phyloP scores from a whole-genome alignment of 164 flowering plant species.

The Protea cynaroides region DNA sequence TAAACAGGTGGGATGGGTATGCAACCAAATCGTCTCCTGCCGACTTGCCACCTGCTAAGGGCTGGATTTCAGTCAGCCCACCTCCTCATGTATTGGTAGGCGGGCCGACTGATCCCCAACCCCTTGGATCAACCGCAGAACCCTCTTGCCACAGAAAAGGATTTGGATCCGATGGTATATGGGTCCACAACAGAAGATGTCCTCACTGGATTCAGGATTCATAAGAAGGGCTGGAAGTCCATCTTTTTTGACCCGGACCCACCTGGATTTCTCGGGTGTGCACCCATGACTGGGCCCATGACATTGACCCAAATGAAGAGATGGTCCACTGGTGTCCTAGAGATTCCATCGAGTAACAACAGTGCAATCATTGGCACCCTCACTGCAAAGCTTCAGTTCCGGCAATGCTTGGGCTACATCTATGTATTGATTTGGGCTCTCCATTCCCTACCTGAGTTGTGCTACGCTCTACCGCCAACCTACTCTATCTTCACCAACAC shows the following conservation, averaged over 20 bases:
- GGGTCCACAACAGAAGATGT: constrained; percentile 52
- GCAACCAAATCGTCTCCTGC: no score
- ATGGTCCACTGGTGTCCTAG: constrained; percentile 56
- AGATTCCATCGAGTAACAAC: constrained; percentile 29
- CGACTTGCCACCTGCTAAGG: no score
- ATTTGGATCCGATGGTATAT: no score
- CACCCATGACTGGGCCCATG: constrained; percentile 31
- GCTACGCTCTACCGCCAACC: constrained; percentile 46
- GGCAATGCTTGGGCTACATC: constrained; percentile 36
- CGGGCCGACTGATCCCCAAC: no score
- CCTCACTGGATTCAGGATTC: constrained; percentile 48
- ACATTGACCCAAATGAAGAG: constrained; percentile 42
- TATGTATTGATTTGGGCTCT: constrained; percentile 21
- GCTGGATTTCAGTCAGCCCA: no score
- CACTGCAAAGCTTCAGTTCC: constrained; percentile 29
- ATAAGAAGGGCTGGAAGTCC: constrained; percentile 44
- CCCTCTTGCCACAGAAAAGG: no score
- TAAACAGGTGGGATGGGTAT: constrained; percentile 48
- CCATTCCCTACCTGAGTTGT: constrained; percentile 41
- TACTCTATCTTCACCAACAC: constrained; percentile 46
- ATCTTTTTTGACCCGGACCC: constrained; percentile 22
- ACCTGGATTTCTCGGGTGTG: constrained; percentile 49
- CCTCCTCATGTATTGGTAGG: no score
- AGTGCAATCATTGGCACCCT: constrained; percentile 29
- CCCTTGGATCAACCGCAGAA: no score